Evolutionary conservation across 2,329 filamentous ascomycete species (phyloP).

Genomic region (Kalaharituber pfeilii): DNA sequence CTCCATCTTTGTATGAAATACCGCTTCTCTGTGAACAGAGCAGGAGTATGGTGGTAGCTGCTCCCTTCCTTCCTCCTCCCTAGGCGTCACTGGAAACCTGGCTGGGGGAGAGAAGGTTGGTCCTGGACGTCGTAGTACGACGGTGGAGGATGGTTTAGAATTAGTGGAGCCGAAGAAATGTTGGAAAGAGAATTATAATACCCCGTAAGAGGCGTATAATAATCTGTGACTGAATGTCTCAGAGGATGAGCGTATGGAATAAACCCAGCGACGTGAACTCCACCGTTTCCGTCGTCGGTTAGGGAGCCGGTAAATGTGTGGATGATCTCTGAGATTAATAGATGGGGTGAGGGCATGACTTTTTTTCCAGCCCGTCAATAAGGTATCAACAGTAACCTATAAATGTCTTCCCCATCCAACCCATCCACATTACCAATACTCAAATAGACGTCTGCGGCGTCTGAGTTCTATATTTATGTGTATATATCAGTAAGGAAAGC

Average conservation of each 20-base stretch:
- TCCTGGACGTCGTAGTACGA: conserved; percentile 18
- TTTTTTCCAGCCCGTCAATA: too few species aligned
- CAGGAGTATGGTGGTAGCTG: conserved; percentile 40
- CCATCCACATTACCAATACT: neutral
- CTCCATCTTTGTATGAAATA: conserved; percentile 48
- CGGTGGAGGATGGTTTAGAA: conserved; percentile 15
- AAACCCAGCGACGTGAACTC: conserved; percentile 9
- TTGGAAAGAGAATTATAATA: conserved; percentile 18
- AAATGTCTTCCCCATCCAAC: neutral
- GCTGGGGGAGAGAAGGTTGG: conserved; percentile 16
- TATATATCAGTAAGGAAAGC: too few species aligned
- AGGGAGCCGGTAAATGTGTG: conserved; percentile 7
- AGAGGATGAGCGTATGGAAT: conserved; percentile 8
- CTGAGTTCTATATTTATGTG: neutral
- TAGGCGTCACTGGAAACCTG: conserved; percentile 24
- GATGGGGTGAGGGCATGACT: conserved; percentile 8
- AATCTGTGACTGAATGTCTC: conserved; percentile 17
- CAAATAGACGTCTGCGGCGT: neutral
- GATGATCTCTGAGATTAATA: conserved; percentile 1
- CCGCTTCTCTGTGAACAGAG: conserved; percentile 38
- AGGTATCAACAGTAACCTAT: neutral
- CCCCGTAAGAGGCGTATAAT: conserved; percentile 13
- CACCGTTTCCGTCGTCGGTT: conserved; percentile 9
- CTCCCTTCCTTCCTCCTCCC: conserved; percentile 30
- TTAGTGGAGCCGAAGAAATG: conserved; percentile 11